Base-by-base conservation (phyloP, 1,284 basidiomycete species). In the Garcileccinum viscosum region DNA sequence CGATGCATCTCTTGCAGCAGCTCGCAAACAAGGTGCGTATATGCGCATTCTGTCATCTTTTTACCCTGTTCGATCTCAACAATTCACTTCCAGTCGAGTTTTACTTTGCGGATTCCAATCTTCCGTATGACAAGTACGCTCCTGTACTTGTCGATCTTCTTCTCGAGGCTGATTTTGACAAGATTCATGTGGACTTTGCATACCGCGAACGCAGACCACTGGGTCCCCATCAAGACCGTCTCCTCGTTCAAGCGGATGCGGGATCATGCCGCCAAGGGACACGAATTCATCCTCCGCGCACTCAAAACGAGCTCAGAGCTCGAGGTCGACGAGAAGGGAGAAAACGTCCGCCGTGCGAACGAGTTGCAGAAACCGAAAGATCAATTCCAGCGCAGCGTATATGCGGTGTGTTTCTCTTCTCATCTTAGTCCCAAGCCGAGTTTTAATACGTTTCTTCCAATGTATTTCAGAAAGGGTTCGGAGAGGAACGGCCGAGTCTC, bases 221-320 rank as follows among this genome's bases (percentile, higher is more conserved):
- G 96, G 96, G 90, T 99, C 14, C 91, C 96, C 2, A 88, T 99
- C 79, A 85, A 92, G 68, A 96, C 93, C 4, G 89, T 99, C 69
- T 88, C 94, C 5, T 96, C 95, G 14, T 99, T 99, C 90, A 98
- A 98, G 84, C 94, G 97, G 69, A 99, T 99, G 97, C 86, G 89
- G 62, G 92, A 94, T 38, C 94, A 88, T 78, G 78, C 82, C 60
- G 69, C 83, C 24, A 83, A 87, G 40, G 94, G 95, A 22, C 67
- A 85, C 33, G 84, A 87, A 32, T 93, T 92, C 85, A 83, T 97
- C 65, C 85, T 87, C 6, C 83, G 88, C 17, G 91, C 90, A 8
- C 84, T 97, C 30, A 85, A 87, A 67, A 79, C 83, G 73, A 89
- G 92, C 80, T 82, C 84, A 11, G 86, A 93, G 71, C 86, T 98